A percentile compares a stretch with the other conserved stretches of the same genome.
Evolutionary conservation across 306 rosid species (phyloP).

Genomic region (Quercus suber): DNA sequence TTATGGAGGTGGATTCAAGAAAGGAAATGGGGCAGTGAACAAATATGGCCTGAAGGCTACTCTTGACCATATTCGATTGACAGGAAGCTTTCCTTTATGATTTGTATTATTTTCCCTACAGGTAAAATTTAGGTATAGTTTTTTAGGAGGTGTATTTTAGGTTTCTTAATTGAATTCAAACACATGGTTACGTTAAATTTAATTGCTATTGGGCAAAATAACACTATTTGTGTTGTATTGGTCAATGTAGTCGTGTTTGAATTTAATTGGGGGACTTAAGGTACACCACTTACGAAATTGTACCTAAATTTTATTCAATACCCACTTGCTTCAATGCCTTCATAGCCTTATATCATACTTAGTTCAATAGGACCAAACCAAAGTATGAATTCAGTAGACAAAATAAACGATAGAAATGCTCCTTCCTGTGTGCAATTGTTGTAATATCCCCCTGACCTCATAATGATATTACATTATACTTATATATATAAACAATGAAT

Average conservation of each 20-base stretch:
- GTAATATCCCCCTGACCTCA: constrained; percentile 8
- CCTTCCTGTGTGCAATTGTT: constrained; percentile 1
- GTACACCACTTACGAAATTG: background rate
- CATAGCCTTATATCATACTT: constrained; percentile 20
- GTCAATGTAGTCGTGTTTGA: too few relatives aligned
- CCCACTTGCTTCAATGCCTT: background rate
- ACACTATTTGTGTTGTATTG: too few relatives aligned
- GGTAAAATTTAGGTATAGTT: too few relatives aligned
- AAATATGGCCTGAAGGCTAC: constrained; percentile 81
- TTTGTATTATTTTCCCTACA: constrained; percentile 1
- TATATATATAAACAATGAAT: background rate
- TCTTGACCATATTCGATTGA: constrained; percentile 81
- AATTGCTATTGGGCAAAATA: too few relatives aligned
- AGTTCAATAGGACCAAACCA: constrained; percentile 32
- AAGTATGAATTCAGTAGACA: constrained; percentile 23
- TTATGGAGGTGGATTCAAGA: constrained; percentile 89
- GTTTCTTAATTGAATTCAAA: background rate
- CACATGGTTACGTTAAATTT: too few relatives aligned
- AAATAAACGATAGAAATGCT: constrained; percentile 29
- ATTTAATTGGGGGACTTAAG: constrained; percentile 4
- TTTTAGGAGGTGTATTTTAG: constrained; percentile 1
- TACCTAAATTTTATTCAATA: background rate
- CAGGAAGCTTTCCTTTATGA: constrained; percentile 75
- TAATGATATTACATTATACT: constrained; percentile 7
- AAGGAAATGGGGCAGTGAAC: constrained; percentile 69